Evolutionary conservation across 192 early-diverging fungal species (phyloP), one percentile per base, ranked within the genome.

Genomic region (Podila clonocystis): DNA sequence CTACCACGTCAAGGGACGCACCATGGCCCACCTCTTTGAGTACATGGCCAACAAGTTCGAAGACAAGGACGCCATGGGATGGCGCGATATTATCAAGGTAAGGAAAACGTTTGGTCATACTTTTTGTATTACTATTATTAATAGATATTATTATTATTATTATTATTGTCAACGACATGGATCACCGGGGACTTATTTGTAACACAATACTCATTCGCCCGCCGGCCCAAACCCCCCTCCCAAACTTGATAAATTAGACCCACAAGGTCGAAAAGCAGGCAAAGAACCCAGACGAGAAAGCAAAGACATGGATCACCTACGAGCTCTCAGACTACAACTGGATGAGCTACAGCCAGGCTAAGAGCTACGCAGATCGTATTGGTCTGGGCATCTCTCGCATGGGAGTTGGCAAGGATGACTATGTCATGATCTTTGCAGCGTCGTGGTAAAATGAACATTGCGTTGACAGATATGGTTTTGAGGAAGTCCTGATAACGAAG

Each of bases 281-380:
- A 5, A 58, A 60, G 28, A 74, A 66, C 60, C 61, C 59, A 22
- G 72, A 62, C 30, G 74, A 70, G 31, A 74, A 89, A 70, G 85
- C 77, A 38, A 95, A 95, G 70, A 90, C 82, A 50, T 95, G 92
- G 92, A 89, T 86, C 61, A 90, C 83, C 31, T 92, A 89, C 70
- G 91, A 94, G 65, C 83, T 94, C 58, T 73, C 85, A n/a, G 82
- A 77, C 26, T 95, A 89, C 85, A 68, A 84, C 48, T 96, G 94
- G 93, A 84, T 93, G 61, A 87, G 87, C 8, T 95, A 90, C 50
- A 76, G 75, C 4, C 89, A 93, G 58, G 89, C 84, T 52, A 79
- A 75, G 63, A 74, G 74, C 41, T 62, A 65, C 59, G 68, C 83
- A 9, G 67, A 74, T 68, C 63, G 83, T 34, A 70, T 91, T 65